Evolutionary conservation across 2,329 filamentous ascomycete species (phyloP), one percentile per base, ranked within the genome.

Genomic region (Verticillium alfalfae): DNA sequence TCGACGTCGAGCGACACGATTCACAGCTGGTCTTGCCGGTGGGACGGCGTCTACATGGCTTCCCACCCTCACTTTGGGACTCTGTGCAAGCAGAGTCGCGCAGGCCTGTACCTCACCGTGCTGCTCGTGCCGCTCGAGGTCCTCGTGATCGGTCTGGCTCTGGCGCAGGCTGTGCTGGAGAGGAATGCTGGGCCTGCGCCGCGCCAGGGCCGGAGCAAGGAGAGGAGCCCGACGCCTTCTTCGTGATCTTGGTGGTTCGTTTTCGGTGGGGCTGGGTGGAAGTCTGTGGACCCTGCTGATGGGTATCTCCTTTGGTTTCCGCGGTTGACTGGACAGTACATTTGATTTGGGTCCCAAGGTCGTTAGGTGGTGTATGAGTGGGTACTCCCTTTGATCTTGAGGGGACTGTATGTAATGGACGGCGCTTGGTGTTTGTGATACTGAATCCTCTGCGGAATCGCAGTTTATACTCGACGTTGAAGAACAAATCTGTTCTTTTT

Each of bases 1-100:
- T 87, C 85, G 3, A 73, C 72, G 15, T 77, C 75, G 9, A 74
- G 75, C 62, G 83, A 86, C 69, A 85, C 83, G 7, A 72, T 88
- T 12, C 77, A 87, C 68, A 86, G 83, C 71, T 88, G 86, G 86
- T 83, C 79, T 49, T 88, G 86, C 71, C 83, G 84, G 65, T 88
- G 86, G 85, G 72, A 74, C 9, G 68, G 75, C 26, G 74, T 87
- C n/a, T 71, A 73, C 63, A 86, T 88, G 83, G 67, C 68, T 16
- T 69, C 74, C 39, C 72, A 79, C 64, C 85, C 86, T 36, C 76
- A 84, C 68, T 88, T 86, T 68, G 79, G 77, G 16, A 80, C 79
- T 0, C 72, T 88, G 58, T 88, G 86, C 72, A 77, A 73, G 63
- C 79, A 88, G 73, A 85, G 79, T 72, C 78, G 79, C 68, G 81